These are phyloP conservation scores for Abrus precatorius DNA, from an alignment of 306 rosid species.

Conservation along the genomic window DNA sequence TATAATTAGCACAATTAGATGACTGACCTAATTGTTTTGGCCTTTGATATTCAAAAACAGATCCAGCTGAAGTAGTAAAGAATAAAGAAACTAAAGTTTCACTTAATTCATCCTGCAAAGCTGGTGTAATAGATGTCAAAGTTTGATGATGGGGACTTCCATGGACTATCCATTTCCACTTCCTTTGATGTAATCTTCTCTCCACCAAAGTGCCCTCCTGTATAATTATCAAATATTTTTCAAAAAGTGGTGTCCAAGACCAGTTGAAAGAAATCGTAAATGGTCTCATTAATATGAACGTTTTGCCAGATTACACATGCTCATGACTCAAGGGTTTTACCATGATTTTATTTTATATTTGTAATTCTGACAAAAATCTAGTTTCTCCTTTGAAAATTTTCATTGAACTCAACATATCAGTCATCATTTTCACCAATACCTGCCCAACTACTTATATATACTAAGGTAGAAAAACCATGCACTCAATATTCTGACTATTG, in stretches of 20 bases:
- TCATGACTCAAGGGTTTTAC: slow-evolving; percentile 2
- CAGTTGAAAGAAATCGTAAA: slow-evolving; percentile 2
- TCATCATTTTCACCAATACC: neutral
- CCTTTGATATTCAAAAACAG: slow-evolving; percentile 73
- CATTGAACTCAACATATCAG: no score
- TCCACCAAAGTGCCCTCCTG: slow-evolving; percentile 88
- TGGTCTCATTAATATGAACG: neutral
- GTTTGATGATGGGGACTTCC: slow-evolving; percentile 80
- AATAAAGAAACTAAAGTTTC: slow-evolving; percentile 71
- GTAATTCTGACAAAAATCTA: neutral
- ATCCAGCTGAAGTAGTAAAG: slow-evolving; percentile 76
- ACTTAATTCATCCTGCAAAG: slow-evolving; percentile 63
- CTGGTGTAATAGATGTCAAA: slow-evolving; percentile 74
- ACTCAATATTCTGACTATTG: neutral
- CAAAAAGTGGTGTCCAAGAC: slow-evolving; percentile 21
- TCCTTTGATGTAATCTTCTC: slow-evolving; percentile 84
- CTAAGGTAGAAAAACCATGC: neutral
- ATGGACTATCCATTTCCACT: slow-evolving; percentile 93
- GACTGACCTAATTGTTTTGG: slow-evolving; percentile 69
- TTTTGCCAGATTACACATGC: slow-evolving; percentile 1
- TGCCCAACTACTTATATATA: neutral
- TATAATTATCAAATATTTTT: slow-evolving; percentile 27
- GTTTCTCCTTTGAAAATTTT: no score
- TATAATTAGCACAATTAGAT: slow-evolving; percentile 24
- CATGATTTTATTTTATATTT: slow-evolving; percentile 1